Evolutionary conservation across 1,139 yeast genomes (phyloP).

Genomic region (Protomyces inundatus): DNA sequence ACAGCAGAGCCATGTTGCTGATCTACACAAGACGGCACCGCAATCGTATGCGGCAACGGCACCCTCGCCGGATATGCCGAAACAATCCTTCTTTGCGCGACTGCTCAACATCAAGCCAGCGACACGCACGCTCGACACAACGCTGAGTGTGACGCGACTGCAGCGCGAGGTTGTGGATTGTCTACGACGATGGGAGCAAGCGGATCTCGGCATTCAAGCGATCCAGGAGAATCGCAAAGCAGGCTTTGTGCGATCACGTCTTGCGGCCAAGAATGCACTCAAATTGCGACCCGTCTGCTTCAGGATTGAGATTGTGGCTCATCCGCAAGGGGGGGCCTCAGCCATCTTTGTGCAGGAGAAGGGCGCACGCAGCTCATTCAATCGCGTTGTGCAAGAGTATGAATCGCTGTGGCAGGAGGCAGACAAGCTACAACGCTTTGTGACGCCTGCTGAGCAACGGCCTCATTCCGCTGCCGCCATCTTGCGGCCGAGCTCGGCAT

Average conservation of each 20-base stretch:
- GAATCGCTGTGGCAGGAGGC: neutral
- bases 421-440: neutral
- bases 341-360: constrained; percentile 27
- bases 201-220: constrained; percentile 27
- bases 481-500: neutral
- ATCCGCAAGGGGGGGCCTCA: constrained; percentile 11
- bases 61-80: constrained; percentile 8
- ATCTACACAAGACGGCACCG: neutral
- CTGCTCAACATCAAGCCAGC: constrained; percentile 29
- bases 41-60: neutral
- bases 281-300: constrained; percentile 28
- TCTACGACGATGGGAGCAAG: constrained; percentile 24
- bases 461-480: neutral
- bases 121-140: constrained; percentile 23
- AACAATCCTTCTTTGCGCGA: constrained; percentile 26
- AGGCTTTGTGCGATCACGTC: constrained; percentile 24
- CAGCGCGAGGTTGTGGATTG: constrained; percentile 24
- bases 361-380: constrained; percentile 25
- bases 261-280: constrained; percentile 26
- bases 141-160: constrained; percentile 13
- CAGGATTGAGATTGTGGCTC: constrained; percentile 14
- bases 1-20: neutral
- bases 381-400: constrained; percentile 21
- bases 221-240: constrained; percentile 16
- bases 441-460: neutral